Evolutionary conservation across 306 rosid species (phyloP), one percentile per base, ranked within the genome.

Genomic region (Astragalus membranaceus): DNA sequence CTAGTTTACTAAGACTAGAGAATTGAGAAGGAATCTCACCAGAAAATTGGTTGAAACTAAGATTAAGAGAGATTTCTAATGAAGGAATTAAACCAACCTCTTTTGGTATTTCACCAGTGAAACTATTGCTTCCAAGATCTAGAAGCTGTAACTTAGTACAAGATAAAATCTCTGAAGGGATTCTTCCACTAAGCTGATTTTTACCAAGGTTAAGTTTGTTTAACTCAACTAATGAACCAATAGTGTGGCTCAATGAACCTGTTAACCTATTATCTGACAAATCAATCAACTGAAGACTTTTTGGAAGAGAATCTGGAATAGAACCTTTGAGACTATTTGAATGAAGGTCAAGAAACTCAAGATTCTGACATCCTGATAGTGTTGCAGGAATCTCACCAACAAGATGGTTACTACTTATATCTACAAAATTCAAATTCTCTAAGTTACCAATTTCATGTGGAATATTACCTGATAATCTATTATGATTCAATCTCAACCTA

Each of bases 341-440:
- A 76, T 91, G 96, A 46, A 95, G 92, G 61, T 95, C 97, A 26
- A 95, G 78, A 74, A 82, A 91, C 88, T 91, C 88, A 7, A 95
- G 96, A 50, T 78, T 79, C 42, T 80, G 74, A 53, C 95, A 91
- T 67, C 79, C 84, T 5, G 86, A 86, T 43, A 95, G 75, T 8
- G 91, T 71, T 41, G 82, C n/a, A 63, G 99, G 96, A 75, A 89
- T 71, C 58, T 78, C 85, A 47, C 99, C 99, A 1, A 57, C 83
- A 52, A 95, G 85, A 72, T 72, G 88, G 37, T 95, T 95, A 70
- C 26, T 79, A 83, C 90, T 85, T 23, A 89, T 12, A 51, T 95
- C 99, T 13, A 91, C 29, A 11, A 89, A 89, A 48, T 91, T 85
- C 73, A 95, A 73, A 75, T 50, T 82, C 64, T 78, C 85, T 83